Evolutionary conservation across 257 asterid genomes (phyloP).

Genomic region (Solanum rostratum): DNA sequence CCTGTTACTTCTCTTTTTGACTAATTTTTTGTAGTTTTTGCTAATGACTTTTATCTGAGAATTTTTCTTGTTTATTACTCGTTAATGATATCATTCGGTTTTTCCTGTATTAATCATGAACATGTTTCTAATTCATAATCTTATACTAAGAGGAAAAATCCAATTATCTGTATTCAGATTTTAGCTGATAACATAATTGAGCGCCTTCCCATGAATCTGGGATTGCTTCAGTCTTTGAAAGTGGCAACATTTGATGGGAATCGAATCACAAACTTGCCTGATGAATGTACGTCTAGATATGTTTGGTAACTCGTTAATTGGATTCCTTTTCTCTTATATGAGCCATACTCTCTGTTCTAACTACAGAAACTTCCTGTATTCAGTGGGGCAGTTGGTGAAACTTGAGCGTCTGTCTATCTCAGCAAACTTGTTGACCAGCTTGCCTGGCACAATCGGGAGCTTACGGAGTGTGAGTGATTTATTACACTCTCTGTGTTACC

Average conservation of each 20-base stretch:
- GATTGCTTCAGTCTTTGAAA: slow-evolving; percentile 79
- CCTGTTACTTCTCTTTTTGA: background rate
- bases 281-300: slow-evolving; percentile 54
- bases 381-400: slow-evolving; percentile 98
- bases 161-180: slow-evolving; percentile 32
- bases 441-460: slow-evolving; percentile 98
- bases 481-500: background rate
- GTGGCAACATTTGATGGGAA: slow-evolving; percentile 77
- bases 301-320: background rate
- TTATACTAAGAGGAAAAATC: background rate
- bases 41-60: background rate
- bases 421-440: slow-evolving; percentile 39
- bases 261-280: slow-evolving; percentile 70
- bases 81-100: background rate
- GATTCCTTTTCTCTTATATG: background rate
- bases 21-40: background rate
- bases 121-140: background rate
- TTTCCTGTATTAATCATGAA: background rate
- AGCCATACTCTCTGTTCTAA: background rate
- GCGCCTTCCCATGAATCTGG: slow-evolving; percentile 77
- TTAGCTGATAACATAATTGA: slow-evolving; percentile 75
- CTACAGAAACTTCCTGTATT: background rate
- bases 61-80: background rate
- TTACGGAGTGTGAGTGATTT: slow-evolving; percentile 80
- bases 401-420: slow-evolving; percentile 81